Conservation (phyloP, 164 flowering plant genomes). For the Nymphaea colorata region DNA sequence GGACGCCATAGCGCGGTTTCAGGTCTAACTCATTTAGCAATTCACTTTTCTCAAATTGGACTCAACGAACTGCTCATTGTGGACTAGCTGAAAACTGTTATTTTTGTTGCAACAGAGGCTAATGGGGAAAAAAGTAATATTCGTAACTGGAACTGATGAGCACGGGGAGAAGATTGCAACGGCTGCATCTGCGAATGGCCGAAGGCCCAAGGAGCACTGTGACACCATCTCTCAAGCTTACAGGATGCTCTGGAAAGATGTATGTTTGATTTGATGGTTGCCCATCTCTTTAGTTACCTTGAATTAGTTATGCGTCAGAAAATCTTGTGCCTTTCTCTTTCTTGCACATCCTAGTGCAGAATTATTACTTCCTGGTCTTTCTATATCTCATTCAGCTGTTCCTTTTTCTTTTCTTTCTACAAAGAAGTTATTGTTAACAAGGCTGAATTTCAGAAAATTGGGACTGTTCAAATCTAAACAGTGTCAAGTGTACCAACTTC, state of each 20-base stretch:
- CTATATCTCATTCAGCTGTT: background rate
- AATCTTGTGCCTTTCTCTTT: no score
- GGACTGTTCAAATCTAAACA: no score
- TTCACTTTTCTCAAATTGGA: background rate
- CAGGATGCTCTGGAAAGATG: conserved; percentile 77
- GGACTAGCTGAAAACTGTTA: no score
- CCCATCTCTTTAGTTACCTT: no score
- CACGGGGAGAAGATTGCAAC: conserved; percentile 97
- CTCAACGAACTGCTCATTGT: no score
- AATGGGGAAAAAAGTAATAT: conserved; percentile 69
- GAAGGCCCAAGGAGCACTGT: conserved; percentile 73
- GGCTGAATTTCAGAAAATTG: no score
- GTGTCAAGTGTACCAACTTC: no score
- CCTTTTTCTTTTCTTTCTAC: background rate
- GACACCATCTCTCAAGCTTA: conserved; percentile 66
- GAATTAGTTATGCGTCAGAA: no score
- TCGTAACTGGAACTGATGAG: conserved; percentile 93
- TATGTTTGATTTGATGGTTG: conserved; percentile 10
- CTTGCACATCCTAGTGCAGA: no score
- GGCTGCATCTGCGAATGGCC: conserved; percentile 66
- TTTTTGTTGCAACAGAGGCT: conserved; percentile 45
- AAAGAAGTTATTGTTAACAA: no score
- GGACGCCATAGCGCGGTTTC: conserved; percentile 90
- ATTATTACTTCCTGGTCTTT: no score
- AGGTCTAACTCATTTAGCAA: conserved; percentile 28